Base-by-base conservation (phyloP, 2,329 filamentous ascomycete species). In the Pyrenophora tritici-repentis region DNA sequence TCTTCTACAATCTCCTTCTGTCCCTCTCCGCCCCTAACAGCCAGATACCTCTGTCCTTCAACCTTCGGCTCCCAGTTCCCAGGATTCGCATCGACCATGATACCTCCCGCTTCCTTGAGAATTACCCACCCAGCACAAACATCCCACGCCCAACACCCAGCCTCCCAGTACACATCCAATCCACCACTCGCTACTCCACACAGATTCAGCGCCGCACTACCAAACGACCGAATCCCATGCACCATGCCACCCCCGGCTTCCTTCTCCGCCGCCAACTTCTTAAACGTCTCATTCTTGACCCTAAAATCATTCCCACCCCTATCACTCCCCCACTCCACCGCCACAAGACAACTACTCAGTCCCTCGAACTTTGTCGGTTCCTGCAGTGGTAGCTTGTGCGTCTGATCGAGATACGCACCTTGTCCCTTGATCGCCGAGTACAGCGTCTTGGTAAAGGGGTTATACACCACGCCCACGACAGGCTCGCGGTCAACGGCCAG, bases 81-180 rank as follows among this genome's bases (percentile, higher is more conserved):
- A 0, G 87, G 85, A 68, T 92, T 91, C 4, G 85, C 88, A 67
- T 87, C 81, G 6, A 82, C 87, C 78, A 93, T 84, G 43, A 83
- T 77, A 0, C 89, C 89, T 0, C 89, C 90, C 0, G 89, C 87
- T 76, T 93, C 89, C 24, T 77, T 76, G 20, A 93, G 75, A 53
- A 93, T 86, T 50, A 86, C 85, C 89, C 89, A 92, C 0, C 86
- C 89, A 4, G 90, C 90, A 67, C 87, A 90, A 2, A 93, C 89
- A 70, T 93, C 89, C 89, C 89, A 93, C 1, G 89, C 88, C 83
- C 88, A 93, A 72, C 88, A 91, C 0, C 90, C 89, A 32, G 87
- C 88, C 75, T 93, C 89, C 89, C 89, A 93, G 70, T 90, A 93
- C 17, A 84, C 64, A 69, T 93, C 89, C 20, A 90, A 62, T 70